Evolutionary conservation across 1,284 basidiomycete species (phyloP).

Genomic region (Phellinidium pouzarii): DNA sequence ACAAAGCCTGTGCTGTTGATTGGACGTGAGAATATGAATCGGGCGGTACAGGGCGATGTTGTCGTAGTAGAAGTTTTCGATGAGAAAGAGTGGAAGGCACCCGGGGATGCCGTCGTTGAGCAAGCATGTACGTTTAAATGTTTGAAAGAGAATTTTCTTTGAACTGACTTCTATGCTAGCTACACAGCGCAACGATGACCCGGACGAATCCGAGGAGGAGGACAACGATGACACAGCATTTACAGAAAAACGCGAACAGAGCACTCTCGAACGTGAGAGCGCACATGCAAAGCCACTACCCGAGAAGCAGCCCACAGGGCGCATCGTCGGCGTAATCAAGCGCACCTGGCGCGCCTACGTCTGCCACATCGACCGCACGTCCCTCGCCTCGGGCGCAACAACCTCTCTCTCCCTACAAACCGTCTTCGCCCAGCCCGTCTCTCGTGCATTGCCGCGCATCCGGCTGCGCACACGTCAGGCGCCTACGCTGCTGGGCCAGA

Average conservation of each 20-base stretch:
- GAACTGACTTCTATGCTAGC: conserved; percentile 36
- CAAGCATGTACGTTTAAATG: conserved; percentile 62
- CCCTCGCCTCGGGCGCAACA: conserved; percentile 71
- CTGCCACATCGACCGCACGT: conserved; percentile 90
- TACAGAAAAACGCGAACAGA: conserved; percentile 43
- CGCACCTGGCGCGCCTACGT: conserved; percentile 98
- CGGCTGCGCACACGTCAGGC: conserved; percentile 94
- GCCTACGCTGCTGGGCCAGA: conserved; percentile 81
- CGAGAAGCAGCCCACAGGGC: conserved; percentile 84
- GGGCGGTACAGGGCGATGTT: conserved; percentile 89
- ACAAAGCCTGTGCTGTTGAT: conserved; percentile 79
- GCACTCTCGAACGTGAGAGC: conserved; percentile 33
- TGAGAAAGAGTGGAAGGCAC: conserved; percentile 88
- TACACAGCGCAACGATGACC: conserved; percentile 85
- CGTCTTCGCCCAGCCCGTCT: conserved; percentile 93
- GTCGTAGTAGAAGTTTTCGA: conserved; percentile 89
- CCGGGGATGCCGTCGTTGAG: conserved; percentile 90
- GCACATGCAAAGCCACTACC: conserved; percentile 34
- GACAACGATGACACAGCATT: conserved; percentile 43
- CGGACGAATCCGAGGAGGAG: conserved; percentile 67
- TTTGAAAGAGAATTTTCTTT: conserved; percentile 6
- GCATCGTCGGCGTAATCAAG: conserved; percentile 88
- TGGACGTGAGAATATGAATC: conserved; percentile 92
- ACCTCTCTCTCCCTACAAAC: conserved; percentile 87
- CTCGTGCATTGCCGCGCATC: conserved; percentile 88